These are phyloP conservation scores for Eragrostis curvula DNA, from an alignment of 176 grass and related monocot species.

Conservation along the genomic window DNA sequence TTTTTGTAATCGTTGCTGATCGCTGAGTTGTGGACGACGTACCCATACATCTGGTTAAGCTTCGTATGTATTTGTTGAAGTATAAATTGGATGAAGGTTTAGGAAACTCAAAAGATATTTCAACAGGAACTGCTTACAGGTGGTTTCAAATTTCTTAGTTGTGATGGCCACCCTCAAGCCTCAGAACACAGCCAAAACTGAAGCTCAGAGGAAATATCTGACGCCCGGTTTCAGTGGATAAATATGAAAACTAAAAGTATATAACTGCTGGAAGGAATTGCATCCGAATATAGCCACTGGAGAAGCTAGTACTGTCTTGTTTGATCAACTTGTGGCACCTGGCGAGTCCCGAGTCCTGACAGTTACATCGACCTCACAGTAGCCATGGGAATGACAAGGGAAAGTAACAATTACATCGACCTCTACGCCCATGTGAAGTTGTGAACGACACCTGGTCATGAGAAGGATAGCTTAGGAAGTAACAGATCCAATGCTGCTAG, in stretches of 20 bases:
- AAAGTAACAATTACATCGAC: conserved; percentile 13
- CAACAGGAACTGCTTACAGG: too few species aligned
- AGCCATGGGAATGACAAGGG: background rate
- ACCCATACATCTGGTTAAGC: too few species aligned
- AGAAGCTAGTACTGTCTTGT: background rate
- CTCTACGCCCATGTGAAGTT: conserved; percentile 24
- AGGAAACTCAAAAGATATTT: too few species aligned
- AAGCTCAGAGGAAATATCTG: background rate
- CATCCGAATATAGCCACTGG: background rate
- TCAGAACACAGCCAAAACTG: background rate
- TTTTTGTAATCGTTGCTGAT: too few species aligned
- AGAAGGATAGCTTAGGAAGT: conserved; percentile 10
- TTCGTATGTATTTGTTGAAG: too few species aligned
- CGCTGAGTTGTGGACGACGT: too few species aligned
- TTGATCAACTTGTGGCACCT: background rate
- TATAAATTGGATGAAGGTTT: too few species aligned
- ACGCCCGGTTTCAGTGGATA: background rate
- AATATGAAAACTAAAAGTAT: background rate
- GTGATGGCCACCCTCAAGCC: too few species aligned
- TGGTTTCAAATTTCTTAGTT: too few species aligned
- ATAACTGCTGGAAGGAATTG: background rate
- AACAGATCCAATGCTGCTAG: background rate
- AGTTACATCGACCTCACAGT: conserved; percentile 28
- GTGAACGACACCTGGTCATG: conserved; percentile 11
- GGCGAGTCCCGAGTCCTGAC: background rate